phyloP scores from a whole-genome alignment of 306 rosid genomes.

The Canavalia gladiata region DNA sequence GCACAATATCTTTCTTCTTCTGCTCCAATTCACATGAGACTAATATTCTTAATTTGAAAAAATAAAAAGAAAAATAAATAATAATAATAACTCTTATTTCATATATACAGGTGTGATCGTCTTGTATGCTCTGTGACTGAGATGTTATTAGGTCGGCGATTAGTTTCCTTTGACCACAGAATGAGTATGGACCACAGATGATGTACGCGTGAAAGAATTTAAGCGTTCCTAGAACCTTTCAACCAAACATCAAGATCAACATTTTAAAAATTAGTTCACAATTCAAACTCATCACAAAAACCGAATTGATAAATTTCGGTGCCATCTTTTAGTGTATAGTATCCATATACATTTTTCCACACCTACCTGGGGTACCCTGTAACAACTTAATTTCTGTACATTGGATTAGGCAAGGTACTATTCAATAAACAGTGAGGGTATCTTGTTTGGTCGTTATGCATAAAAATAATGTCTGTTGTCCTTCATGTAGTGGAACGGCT shows the following conservation, averaged over 20 bases:
- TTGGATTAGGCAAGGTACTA: background rate
- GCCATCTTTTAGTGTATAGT: slow-evolving; percentile 27
- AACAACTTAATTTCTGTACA: background rate
- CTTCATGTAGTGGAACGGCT: slow-evolving; percentile 18
- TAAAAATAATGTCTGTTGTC: slow-evolving; percentile 29
- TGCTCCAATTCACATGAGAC: background rate
- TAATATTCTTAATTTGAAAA: background rate
- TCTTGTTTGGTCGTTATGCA: background rate
- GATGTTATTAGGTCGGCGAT: slow-evolving; percentile 14
- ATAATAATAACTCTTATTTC: background rate
- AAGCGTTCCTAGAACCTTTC: background rate
- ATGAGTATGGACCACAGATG: slow-evolving; percentile 4
- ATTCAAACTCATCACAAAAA: background rate
- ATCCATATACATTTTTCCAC: background rate
- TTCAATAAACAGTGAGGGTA: background rate
- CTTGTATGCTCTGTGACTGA: background rate
- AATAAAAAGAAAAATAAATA: background rate
- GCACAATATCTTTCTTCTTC: background rate
- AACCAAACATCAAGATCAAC: slow-evolving; percentile 2
- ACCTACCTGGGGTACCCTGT: background rate
- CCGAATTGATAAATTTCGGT: background rate
- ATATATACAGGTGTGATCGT: background rate
- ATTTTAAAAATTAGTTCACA: slow-evolving; percentile 14
- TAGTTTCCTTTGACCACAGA: slow-evolving; percentile 23
- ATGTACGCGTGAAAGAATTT: slow-evolving; percentile 34